Conservation (phyloP, 768 basidiomycete species). For the Hemileccinum rubropunctum region DNA sequence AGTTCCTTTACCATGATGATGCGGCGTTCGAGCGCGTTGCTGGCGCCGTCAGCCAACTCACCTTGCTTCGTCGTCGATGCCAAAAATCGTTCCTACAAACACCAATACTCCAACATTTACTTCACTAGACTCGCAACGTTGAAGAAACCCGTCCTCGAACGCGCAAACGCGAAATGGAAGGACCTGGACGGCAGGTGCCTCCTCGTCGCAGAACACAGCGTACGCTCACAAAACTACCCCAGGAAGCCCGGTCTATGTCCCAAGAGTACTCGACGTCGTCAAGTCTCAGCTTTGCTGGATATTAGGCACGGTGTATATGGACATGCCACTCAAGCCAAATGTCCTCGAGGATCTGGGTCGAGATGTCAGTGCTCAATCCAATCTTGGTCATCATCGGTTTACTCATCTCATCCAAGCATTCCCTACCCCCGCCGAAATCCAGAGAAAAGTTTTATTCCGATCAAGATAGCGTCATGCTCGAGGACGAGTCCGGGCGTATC, state of each 20-base stretch:
- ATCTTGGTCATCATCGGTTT: constrained; percentile 5
- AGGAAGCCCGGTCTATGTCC: constrained; percentile 72
- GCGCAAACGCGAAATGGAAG: constrained; percentile 52
- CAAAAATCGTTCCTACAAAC: constrained; percentile 52
- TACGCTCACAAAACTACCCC: constrained; percentile 11
- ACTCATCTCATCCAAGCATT: constrained; percentile 54
- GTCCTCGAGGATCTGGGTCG: constrained; percentile 93
- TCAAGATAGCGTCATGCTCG: constrained; percentile 82
- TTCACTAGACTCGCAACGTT: constrained; percentile 56
- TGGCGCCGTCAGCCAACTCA: constrained; percentile 27
- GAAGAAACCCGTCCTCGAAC: constrained; percentile 43
- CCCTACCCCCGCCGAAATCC: constrained; percentile 82
- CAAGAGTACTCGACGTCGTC: constrained; percentile 82
- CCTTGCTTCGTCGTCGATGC: constrained; percentile 44
- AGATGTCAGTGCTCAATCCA: constrained; percentile 60
- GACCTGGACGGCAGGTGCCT: constrained; percentile 37
- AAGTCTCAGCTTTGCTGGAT: constrained; percentile 87
- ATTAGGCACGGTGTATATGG: constrained; percentile 95
- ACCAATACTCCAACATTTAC: constrained; percentile 75
- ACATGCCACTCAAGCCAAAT: constrained; percentile 98
- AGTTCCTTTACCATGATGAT: neutral
- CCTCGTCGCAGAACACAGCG: neutral
- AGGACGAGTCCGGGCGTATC: constrained; percentile 95
- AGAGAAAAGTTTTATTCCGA: constrained; percentile 69
- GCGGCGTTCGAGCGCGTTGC: constrained; percentile 29